Conservation (phyloP, 2,329 filamentous ascomycete genomes). For the Albifimbria verrucaria region DNA sequence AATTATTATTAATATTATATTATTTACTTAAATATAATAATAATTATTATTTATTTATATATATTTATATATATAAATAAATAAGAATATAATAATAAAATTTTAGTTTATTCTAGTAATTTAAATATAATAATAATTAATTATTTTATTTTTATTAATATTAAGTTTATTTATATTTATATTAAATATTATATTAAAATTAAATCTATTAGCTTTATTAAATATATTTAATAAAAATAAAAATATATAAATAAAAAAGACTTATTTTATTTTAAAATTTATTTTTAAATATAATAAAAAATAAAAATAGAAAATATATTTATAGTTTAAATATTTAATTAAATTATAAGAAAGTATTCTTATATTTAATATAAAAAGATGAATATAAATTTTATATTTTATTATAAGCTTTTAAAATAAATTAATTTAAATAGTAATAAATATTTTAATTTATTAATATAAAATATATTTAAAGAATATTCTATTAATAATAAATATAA, state of each 20-base stretch:
- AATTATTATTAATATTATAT: not conserved
- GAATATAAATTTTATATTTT: not conserved
- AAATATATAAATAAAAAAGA: too few relatives aligned
- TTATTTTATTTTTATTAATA: not conserved
- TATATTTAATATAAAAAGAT: not conserved
- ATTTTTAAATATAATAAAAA: not conserved
- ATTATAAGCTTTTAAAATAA: not conserved
- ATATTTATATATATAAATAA: not conserved
- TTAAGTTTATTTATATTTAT: not conserved
- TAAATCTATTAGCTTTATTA: too few relatives aligned
- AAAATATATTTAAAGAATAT: not conserved
- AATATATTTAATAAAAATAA: too few relatives aligned
- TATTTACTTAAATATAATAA: not conserved
- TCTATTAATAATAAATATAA: too few relatives aligned
- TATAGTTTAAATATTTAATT: not conserved
- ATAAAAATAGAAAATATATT: not conserved
- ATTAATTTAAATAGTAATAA: not conserved
- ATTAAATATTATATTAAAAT: too few relatives aligned
- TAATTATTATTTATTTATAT: not conserved
- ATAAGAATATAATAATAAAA: not conserved
- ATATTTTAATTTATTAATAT: not conserved
- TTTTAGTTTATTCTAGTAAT: not conserved
- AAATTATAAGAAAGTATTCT: not conserved
- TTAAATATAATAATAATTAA: not conserved
- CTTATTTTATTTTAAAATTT: not conserved